Percentiles rank a stretch among this genome's conserved stretches.
Conservation (phyloP, 2,329 filamentous ascomycete genomes). For the Fusarium compactum region DNA sequence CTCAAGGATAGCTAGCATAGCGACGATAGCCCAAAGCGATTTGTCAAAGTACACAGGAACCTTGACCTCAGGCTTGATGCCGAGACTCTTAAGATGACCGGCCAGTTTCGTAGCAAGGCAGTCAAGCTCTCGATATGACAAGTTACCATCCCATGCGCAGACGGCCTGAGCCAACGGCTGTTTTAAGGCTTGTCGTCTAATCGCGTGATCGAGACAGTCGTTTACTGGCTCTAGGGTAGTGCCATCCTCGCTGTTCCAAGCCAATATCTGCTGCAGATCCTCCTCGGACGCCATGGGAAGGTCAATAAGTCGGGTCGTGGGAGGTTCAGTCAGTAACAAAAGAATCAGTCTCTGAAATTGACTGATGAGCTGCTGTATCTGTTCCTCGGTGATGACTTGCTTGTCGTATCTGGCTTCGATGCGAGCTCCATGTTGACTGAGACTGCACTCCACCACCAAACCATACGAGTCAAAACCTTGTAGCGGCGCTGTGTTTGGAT, state of each 20-base stretch:
- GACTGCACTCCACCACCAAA: constrained; percentile 7
- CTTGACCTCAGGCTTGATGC: background rate
- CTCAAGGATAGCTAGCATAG: constrained; percentile 17
- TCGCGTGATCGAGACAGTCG: constrained; percentile 20
- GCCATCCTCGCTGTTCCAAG: constrained; percentile 4
- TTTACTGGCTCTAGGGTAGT: constrained; percentile 2
- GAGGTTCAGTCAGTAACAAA: constrained; percentile 9
- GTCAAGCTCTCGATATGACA: constrained; percentile 56
- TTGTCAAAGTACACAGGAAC: constrained; percentile 22
- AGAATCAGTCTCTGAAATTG: constrained; percentile 10
- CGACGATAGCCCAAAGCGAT: constrained; percentile 9
- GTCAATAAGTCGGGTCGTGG: constrained; percentile 4
- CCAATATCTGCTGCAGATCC: constrained; percentile 9
- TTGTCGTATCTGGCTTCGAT: constrained; percentile 10
- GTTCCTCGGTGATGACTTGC: constrained; percentile 3
- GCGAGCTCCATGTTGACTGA: constrained; percentile 1
- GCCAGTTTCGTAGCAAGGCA: background rate
- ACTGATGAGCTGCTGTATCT: constrained; percentile 5
- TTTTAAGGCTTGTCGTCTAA: constrained; percentile 8
- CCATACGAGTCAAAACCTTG: constrained; percentile 7
- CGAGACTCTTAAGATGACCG: background rate
- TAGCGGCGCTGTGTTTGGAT: constrained; percentile 6
- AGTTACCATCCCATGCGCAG: constrained; percentile 56
- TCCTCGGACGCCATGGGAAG: constrained; percentile 8
- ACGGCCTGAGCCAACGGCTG: constrained; percentile 39